Base-by-base conservation (phyloP, 768 basidiomycete species). In the Pluteus cervinus region DNA sequence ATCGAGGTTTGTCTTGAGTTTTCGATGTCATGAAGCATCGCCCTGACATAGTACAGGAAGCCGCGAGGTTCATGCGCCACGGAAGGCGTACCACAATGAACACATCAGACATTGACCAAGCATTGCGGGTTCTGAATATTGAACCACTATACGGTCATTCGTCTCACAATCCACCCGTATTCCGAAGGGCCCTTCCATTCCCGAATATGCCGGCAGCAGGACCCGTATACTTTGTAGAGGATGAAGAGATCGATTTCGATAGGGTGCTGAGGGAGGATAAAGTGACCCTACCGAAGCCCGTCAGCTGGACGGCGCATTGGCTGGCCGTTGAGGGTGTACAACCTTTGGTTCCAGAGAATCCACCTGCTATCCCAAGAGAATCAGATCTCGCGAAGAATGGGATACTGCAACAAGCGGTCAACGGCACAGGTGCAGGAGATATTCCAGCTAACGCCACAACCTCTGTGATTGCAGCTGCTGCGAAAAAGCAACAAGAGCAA, bases 301-400 rank as follows among this genome's bases (percentile, higher is more conserved):
- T 87, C 39, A 79, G 71, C 47, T 93, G 88, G 83, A 85, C 81
- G 0, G 93, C 96, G 2, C 96, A 99, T 55, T 99, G 96, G 96
- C 72, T 99, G 22, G 93, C 93, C 1, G 91, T 99, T 25, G 96
- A 99, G 50, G 96, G 96, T 17, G 86, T 99, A 9, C 96, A 98
- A 52, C 93, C 94, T 0, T 74, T 90, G n/a, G 86, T 94, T 34
- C 88, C 89, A 9, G 90, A 96, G 55, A 98, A 98, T 56, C 92
- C 92, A 0, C 84, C 88, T n/a, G 80, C 82, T 2, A 67, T 86
- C 29, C 80, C 82, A 0, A 66, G 74, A 47, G 79, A 81, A 39
- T 49, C 57, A 17, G 65, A 60, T 18, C 33, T 44, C 10, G 52
- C 53, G 24, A 32, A 54, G 29, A 57, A 60, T 37, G 60, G 57